A percentile compares a stretch with the other conserved stretches of the same genome.
These are phyloP conservation scores for Lactifluus echinatus DNA, from an alignment of 768 basidiomycete genomes.

Conservation along the genomic window DNA sequence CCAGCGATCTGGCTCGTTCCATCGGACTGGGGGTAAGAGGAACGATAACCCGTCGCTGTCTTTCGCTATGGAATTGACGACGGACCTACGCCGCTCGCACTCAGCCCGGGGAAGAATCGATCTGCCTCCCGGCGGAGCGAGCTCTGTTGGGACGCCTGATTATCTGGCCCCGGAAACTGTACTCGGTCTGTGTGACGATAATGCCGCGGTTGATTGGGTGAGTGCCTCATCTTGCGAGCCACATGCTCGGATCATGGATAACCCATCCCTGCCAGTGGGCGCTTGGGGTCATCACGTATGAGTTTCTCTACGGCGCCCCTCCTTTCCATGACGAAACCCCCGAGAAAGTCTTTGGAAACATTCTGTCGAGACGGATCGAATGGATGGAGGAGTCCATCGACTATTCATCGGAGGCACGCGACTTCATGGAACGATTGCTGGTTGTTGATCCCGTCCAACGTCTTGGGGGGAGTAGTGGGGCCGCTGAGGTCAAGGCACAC, in stretches of 20 bases:
- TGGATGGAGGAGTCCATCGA: conserved; percentile 96
- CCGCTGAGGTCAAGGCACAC: conserved; percentile 88
- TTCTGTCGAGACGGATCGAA: conserved; percentile 85
- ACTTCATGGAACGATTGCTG: conserved; percentile 85
- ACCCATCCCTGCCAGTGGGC: conserved; percentile 72
- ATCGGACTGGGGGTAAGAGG: conserved; percentile 34
- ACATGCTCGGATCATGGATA: conserved; percentile 6
- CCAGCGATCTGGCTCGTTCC: conserved; percentile 62
- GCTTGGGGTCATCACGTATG: conserved; percentile 94
- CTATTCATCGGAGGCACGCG: conserved; percentile 73
- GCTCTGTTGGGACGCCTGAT: conserved; percentile 96
- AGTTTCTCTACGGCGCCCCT: conserved; percentile 93
- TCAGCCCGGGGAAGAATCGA: conserved; percentile 44
- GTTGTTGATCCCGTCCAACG: conserved; percentile 70
- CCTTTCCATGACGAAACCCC: conserved; percentile 98
- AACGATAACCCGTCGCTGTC: conserved; percentile 76
- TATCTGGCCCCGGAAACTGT: conserved; percentile 96
- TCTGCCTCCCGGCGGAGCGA: conserved; percentile 81
- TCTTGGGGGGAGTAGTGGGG: conserved; percentile 78
- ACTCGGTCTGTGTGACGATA: conserved; percentile 89
- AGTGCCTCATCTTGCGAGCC: conserved; percentile 24
- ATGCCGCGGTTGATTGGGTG: conserved; percentile 96
- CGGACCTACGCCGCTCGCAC: conserved; percentile 74
- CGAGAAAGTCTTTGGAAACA: conserved; percentile 97
- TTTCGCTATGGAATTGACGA: conserved; percentile 79